Base-by-base conservation (phyloP, 164 flowering plant species). In the Umbellularia californica region DNA sequence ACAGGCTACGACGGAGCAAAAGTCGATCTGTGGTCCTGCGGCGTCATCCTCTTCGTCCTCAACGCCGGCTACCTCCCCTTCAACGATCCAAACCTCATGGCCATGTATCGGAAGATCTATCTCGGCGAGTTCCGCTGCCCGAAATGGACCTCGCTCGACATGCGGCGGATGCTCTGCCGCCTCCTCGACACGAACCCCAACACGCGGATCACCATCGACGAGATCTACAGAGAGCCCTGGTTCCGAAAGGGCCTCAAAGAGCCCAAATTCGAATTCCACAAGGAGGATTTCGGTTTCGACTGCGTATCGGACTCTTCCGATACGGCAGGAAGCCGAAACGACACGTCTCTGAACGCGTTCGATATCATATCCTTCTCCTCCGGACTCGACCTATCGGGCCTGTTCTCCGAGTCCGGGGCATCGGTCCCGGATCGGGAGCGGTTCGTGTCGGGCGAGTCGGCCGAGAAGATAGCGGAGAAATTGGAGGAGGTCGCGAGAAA, bases 11-110 rank as follows among this genome's bases (percentile, higher is more conserved):
- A 84, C 27, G 90, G 90, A 0, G 87, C 88, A 0, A 86, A 85
- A 72, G 82, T 85, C 12, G 94, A 90, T 41, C 41, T 90, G 1
- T 90, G 94, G 94, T 87, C 94, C 0, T 90, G 90, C 82, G 92
- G 94, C 51, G 58, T 90, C 75, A 79, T 90, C 9, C 74, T 90
- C 20, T 90, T 30, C 68, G 90, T 90, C 0, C 78, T 90, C 12
- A 83, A 55, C 69, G 87, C 89, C 13, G 94, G 94, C 2, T 90
- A 90, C 51, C 68, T 90, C 1, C 94, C 94, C 19, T 90, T 90
- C 76, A 87, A 83, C 71, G 94, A 90, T 33, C 74, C 83, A 2
- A 90, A 88, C 65, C 77, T 90, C 33, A 90, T 88, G 94, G 85
- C 52, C 1, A 80, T 90, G 90, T 90, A 90, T 58, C 83, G 89